phyloP scores from a whole-genome alignment of 805 yeast genomes.

The Starmerella sp. region DNA sequence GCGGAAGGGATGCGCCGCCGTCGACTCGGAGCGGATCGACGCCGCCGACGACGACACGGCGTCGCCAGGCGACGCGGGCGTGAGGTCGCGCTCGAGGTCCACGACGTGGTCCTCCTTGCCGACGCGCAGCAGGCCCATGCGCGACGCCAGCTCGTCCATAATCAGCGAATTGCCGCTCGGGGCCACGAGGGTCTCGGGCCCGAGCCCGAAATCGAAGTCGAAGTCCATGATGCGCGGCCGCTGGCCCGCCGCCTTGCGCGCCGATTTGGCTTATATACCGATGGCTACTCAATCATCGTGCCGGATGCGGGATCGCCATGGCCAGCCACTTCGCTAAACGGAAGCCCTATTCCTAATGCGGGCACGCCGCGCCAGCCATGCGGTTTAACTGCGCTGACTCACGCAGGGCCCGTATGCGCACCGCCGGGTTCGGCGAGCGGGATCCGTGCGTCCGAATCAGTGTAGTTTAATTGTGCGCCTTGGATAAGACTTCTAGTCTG shows the following conservation, averaged over 20 bases:
- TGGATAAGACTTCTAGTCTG: too few relatives aligned
- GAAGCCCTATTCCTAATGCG: background rate
- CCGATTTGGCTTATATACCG: background rate
- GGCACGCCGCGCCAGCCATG: background rate
- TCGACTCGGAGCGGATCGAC: constrained; percentile 10
- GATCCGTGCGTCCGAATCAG: too few relatives aligned
- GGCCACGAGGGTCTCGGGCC: background rate
- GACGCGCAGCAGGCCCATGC: background rate
- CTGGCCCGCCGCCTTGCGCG: too few relatives aligned
- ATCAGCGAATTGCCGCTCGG: background rate
- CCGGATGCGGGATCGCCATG: background rate
- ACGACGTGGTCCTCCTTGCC: background rate
- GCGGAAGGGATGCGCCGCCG: background rate
- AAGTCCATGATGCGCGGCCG: too few relatives aligned
- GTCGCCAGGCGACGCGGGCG: background rate
- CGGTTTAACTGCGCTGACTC: background rate
- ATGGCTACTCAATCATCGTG: background rate
- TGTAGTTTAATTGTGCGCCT: too few relatives aligned
- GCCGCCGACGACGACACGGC: constrained; percentile 8
- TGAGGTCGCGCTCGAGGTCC: background rate
- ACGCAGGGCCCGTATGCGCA: background rate
- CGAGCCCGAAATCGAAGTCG: constrained; percentile 7
- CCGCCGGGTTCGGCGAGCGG: too few relatives aligned
- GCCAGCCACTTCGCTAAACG: background rate
- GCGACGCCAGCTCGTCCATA: background rate